phyloP scores from a whole-genome alignment of 2,329 filamentous ascomycete species.

The Biscogniauxia sp. region DNA sequence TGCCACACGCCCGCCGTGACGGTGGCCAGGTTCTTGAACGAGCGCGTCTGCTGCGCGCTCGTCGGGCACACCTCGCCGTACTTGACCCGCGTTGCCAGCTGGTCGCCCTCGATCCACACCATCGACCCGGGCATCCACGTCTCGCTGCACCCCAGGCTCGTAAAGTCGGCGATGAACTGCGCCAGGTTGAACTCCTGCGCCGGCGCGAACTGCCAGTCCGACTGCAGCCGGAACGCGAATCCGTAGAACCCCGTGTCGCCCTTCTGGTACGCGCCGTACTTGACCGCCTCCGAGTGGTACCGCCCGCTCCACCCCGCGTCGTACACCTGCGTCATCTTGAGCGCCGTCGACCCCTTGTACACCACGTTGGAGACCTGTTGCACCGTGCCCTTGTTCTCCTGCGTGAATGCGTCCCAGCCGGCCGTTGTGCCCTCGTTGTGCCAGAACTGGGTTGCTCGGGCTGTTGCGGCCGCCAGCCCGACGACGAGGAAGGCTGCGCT shows the following conservation, averaged over 20 bases:
- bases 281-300: conserved; percentile 48
- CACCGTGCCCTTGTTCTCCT: conserved; percentile 43
- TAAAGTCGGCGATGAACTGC: conserved; percentile 51
- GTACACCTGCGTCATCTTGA: conserved; percentile 47
- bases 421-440: conserved; percentile 40
- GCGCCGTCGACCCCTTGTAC: conserved; percentile 37
- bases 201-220: conserved; percentile 44
- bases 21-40: conserved; percentile 35
- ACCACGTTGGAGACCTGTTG: conserved; percentile 39
- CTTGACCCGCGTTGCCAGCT: conserved; percentile 43
- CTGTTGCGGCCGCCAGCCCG: conserved; percentile 24
- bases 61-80: conserved; percentile 36
- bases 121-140: conserved; percentile 48
- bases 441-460: conserved; percentile 38
- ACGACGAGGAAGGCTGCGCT: conserved; percentile 3
- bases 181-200: conserved; percentile 46
- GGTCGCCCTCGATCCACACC: conserved; percentile 44
- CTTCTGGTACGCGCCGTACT: conserved; percentile 43
- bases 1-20: conserved; percentile 46
- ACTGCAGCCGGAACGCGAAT: conserved; percentile 48
- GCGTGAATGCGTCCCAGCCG: conserved; percentile 40
- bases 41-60: conserved; percentile 28
- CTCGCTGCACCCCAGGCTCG: conserved; percentile 40
- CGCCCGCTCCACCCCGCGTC: conserved; percentile 40
- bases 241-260: conserved; percentile 48